Conservation (phyloP, 2,329 filamentous ascomycete genomes). For the Fusarium sp. region DNA sequence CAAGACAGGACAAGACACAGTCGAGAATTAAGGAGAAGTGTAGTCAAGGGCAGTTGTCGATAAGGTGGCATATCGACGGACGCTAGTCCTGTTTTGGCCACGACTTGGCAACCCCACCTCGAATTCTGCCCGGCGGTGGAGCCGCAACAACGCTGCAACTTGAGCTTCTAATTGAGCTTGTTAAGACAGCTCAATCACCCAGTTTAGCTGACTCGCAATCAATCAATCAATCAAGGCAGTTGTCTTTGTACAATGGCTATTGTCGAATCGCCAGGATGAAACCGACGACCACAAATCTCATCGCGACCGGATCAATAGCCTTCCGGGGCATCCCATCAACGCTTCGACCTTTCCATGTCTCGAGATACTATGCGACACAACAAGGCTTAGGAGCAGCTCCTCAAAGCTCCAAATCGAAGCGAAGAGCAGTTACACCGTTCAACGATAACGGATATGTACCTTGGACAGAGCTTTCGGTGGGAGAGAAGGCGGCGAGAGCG, state of each 20-base stretch:
- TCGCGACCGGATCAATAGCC: slow-evolving; percentile 46
- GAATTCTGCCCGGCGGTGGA: slow-evolving; percentile 51
- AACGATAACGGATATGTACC: slow-evolving; percentile 85
- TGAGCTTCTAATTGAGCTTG: slow-evolving; percentile 8
- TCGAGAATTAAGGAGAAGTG: slow-evolving; percentile 45
- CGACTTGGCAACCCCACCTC: slow-evolving; percentile 40
- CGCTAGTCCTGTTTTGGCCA: slow-evolving; percentile 48
- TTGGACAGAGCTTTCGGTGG: slow-evolving; percentile 78
- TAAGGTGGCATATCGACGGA: slow-evolving; percentile 53
- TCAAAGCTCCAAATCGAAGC: slow-evolving; percentile 61
- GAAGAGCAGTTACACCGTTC: slow-evolving; percentile 79
- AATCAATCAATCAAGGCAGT: slow-evolving; percentile 1
- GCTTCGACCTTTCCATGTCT: slow-evolving; percentile 49
- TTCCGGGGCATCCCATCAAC: slow-evolving; percentile 40
- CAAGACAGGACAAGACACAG: slow-evolving; percentile 27
- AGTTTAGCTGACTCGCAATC: background rate
- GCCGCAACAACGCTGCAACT: slow-evolving; percentile 6
- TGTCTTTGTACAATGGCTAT: slow-evolving; percentile 47
- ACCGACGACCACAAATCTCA: slow-evolving; percentile 49
- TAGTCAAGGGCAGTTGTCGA: slow-evolving; percentile 44
- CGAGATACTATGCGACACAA: slow-evolving; percentile 68
- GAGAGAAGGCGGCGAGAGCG: slow-evolving; percentile 83
- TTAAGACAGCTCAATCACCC: background rate
- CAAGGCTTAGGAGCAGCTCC: slow-evolving; percentile 52
- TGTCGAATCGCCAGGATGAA: slow-evolving; percentile 56